Evolutionary conservation across 768 basidiomycete species (phyloP).

Genomic region (Suillus plorans): DNA sequence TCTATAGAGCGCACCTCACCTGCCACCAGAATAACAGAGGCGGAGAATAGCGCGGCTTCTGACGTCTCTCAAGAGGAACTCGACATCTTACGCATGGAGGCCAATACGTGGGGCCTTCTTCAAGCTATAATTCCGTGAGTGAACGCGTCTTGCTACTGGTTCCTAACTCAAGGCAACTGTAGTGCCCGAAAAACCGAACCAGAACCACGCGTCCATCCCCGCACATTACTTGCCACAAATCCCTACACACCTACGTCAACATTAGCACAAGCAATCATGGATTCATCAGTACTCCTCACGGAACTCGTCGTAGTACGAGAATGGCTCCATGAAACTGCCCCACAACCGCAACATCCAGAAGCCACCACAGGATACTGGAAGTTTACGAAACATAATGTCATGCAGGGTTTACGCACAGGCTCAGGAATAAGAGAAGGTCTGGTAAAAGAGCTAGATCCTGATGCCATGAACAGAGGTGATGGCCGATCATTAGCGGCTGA

Average conservation of each 20-base stretch:
- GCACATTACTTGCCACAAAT: slow-evolving; percentile 61
- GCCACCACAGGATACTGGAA: slow-evolving; percentile 82
- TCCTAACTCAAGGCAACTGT: slow-evolving; percentile 1
- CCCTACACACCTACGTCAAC: slow-evolving; percentile 81
- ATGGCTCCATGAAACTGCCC: slow-evolving; percentile 82
- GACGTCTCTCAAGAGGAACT: slow-evolving; percentile 49
- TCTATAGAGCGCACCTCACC: neutral
- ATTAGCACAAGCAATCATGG: slow-evolving; percentile 72
- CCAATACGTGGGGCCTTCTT: slow-evolving; percentile 79
- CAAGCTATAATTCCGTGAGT: slow-evolving; percentile 78
- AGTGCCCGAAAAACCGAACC: slow-evolving; percentile 71
- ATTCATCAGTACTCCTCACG: slow-evolving; percentile 61
- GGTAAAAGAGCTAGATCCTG: slow-evolving; percentile 77
- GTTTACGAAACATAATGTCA: slow-evolving; percentile 73
- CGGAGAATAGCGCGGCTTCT: slow-evolving; percentile 39
- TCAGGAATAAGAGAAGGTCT: slow-evolving; percentile 45
- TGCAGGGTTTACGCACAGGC: slow-evolving; percentile 62
- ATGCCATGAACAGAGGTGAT: slow-evolving; percentile 63
- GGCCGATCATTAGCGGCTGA: slow-evolving; percentile 66
- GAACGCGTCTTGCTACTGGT: slow-evolving; percentile 1
- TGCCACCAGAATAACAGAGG: slow-evolving; percentile 49
- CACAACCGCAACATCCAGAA: slow-evolving; percentile 59
- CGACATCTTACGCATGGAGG: slow-evolving; percentile 67
- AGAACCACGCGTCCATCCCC: slow-evolving; percentile 47
- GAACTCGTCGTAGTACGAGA: slow-evolving; percentile 85